A percentile compares a stretch with the other conserved stretches of the same genome.
These are phyloP conservation scores for Monosporozyma aerobia DNA, from an alignment of 805 yeast genomes.

Conservation along the genomic window DNA sequence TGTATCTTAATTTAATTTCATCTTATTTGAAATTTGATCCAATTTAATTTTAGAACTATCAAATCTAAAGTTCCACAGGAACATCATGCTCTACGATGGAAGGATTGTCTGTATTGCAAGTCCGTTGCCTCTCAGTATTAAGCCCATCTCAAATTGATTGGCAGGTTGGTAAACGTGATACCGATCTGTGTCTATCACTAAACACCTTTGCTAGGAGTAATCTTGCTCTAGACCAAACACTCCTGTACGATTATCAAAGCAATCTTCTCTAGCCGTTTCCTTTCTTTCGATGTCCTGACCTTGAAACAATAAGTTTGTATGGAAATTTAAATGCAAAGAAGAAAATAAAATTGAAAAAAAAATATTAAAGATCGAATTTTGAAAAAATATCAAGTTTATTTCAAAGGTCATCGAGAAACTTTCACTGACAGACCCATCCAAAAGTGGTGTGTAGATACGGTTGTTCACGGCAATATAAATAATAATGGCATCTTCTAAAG, in stretches of 20 bases:
- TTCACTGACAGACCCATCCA: background rate
- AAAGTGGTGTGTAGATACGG: background rate
- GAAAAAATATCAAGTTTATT: background rate
- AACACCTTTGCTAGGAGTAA: background rate
- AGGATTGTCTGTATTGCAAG: background rate
- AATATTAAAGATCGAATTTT: background rate
- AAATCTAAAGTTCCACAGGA: background rate
- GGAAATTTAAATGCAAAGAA: background rate
- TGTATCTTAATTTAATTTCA: background rate
- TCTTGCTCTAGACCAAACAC: too few relatives aligned
- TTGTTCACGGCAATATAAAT: background rate
- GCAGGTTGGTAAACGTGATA: too few relatives aligned
- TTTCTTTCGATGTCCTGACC: background rate
- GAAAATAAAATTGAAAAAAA: background rate
- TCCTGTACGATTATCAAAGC: too few relatives aligned
- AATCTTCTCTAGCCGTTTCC: background rate
- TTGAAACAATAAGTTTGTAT: background rate
- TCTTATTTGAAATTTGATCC: background rate
- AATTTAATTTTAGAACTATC: background rate
- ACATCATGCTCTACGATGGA: background rate
- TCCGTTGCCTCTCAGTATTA: background rate
- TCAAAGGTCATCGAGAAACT: background rate
- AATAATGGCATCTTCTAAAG: slow-evolving; percentile 38
- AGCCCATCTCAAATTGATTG: background rate
- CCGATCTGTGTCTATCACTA: too few relatives aligned